Conservation (phyloP, 176 grass and related monocot species). For the bread wheat (Triticum aestivum) region IWGSC_CS_RefSeq_v2.1 NC_057795.1:538779829-538780328, state of each 20-base stretch:
- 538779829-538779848: neutral
- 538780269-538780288: neutral
- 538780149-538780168: conserved; percentile 51
- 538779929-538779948: neutral
- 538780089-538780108: conserved; percentile 71
- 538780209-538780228: conserved; percentile 98
- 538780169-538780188: conserved; percentile 98
- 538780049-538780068: neutral
- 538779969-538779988: neutral
- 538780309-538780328: conserved; percentile 78
- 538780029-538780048: neutral
- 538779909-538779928: neutral
- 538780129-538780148: conserved; percentile 85
- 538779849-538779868: neutral
- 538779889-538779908: neutral
- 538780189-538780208: conserved; percentile 83
- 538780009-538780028: neutral
- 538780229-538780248: conserved; percentile 36
- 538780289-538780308: conserved; percentile 17
- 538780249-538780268: neutral
- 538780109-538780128: conserved; percentile 98
- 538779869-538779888: neutral
- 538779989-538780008: neutral
- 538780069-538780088: conserved; percentile 18
- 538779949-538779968: neutral